Percentiles rank a stretch among this genome's conserved stretches.
Conservation (phyloP, 73 alveolate species). For the Blepharisma stoltei region DNA sequence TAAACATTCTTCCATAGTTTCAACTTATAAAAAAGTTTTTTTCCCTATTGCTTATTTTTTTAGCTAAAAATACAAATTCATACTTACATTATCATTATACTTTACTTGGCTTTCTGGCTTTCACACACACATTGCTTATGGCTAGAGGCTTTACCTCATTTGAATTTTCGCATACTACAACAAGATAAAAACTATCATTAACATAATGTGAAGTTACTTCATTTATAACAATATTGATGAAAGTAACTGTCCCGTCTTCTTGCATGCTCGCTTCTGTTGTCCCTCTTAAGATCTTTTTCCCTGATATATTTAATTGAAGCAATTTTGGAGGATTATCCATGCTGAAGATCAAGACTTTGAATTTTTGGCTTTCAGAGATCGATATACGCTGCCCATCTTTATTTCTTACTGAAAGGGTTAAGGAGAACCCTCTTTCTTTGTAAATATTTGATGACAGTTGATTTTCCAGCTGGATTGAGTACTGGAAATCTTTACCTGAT, state of each 20-base stretch:
- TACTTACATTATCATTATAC: no score
- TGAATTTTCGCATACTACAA: not conserved
- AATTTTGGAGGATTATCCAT: slow-evolving; percentile 26
- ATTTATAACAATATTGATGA: slow-evolving; percentile 10
- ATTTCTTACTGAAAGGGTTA: not conserved
- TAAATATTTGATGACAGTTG: not conserved
- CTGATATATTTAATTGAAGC: slow-evolving; percentile 7
- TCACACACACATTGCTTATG: not conserved
- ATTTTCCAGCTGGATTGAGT: no score
- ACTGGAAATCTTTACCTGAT: no score
- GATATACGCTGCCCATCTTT: not conserved
- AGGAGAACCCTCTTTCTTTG: slow-evolving; percentile 11
- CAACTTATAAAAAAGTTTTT: no score
- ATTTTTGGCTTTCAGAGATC: not conserved
- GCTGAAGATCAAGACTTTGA: not conserved
- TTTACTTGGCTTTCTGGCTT: not conserved
- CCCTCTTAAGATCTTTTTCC: slow-evolving; percentile 25
- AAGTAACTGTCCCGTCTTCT: not conserved
- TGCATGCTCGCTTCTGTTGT: not conserved
- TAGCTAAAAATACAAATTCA: no score
- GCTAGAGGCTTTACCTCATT: slow-evolving; percentile 16
- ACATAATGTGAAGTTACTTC: slow-evolving; percentile 26
- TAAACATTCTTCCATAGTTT: no score
- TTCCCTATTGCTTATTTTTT: no score
- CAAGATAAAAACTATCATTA: slow-evolving; percentile 2